Evolutionary conservation across 2,329 filamentous ascomycete species (phyloP).

Genomic region (Cladophialophora immunda): DNA sequence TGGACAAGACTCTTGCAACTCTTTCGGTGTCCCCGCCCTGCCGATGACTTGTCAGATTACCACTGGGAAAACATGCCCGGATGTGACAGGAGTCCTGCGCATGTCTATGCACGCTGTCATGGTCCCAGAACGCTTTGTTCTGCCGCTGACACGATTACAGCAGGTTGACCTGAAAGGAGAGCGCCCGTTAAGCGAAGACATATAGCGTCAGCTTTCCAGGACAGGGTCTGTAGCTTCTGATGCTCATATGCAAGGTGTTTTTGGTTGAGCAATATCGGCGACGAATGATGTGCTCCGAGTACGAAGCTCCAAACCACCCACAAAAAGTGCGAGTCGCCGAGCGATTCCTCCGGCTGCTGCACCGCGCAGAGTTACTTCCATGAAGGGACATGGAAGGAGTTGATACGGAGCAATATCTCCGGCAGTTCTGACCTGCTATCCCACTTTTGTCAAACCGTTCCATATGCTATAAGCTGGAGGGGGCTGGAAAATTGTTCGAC

Average conservation of each 20-base stretch:
- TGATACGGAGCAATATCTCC: background rate
- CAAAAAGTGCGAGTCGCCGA: background rate
- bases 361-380: background rate
- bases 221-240: background rate
- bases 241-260: background rate
- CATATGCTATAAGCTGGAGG: background rate
- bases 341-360: background rate
- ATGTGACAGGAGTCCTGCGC: background rate
- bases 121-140: background rate
- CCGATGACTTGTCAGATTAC: background rate
- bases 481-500: background rate
- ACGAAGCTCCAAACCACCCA: background rate
- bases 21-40: background rate
- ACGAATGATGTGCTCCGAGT: background rate
- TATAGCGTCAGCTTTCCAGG: background rate
- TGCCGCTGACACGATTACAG: constrained; percentile 2
- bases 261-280: background rate
- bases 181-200: constrained; percentile 1
- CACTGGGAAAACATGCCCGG: constrained; percentile 12
- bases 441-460: background rate
- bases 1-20: background rate
- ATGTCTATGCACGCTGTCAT: constrained; percentile 5
- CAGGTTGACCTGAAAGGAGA: background rate
- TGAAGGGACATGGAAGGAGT: background rate
- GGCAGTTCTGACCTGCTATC: background rate